Base-by-base conservation (phyloP, 768 basidiomycete species). In the Kondoa subrosea region DNA sequence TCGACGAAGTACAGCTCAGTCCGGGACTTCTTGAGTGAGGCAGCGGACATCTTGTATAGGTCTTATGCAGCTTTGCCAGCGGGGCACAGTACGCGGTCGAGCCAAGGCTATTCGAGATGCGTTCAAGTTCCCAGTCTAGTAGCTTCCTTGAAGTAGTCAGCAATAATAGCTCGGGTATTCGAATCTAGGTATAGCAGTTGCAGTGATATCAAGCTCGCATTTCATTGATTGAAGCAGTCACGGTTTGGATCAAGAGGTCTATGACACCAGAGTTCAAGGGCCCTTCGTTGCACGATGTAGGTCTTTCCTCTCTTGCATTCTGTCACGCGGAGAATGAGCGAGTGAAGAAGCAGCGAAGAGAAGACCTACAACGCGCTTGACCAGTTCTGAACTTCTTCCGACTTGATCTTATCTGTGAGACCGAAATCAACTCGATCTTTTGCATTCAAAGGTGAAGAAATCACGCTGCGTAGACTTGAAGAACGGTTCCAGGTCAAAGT, bases 21-120 rank as follows among this genome's bases (percentile, higher is more conserved):
- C 17, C 57, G 66, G 34, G 66, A 56, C 34, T 60, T 57, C 65
- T 66, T 66, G 56, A 69, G 66, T 63, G 64, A 64, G 31, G 65
- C 56, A 17, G 67, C 66, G 34, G 67, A 56, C 62, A 68, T 65
- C 12, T 25, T 67, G 32, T 64, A 68, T 50, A 50, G 40, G 40
- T 50, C 40, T 50, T 50, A 50, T 50, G n/a, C n/a, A n/a, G n/a
- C n/a, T n/a, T n/a, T n/a, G n/a, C n/a, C n/a, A n/a, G n/a, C n/a
- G n/a, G n/a, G n/a, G n/a, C n/a, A n/a, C 40, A 50, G 40, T 8
- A 50, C 21, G 21, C 21, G 40, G 8, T 50, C 40, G 40, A 21
- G 21, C 8, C 40, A 50, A 50, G 21, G 40, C 12, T 50, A 50
- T 50, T 50, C 12, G 40, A 50, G 40, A 50, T 50, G 40, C 40